phyloP scores from a whole-genome alignment of 768 basidiomycete genomes.

The Calvatia gigantea region DNA sequence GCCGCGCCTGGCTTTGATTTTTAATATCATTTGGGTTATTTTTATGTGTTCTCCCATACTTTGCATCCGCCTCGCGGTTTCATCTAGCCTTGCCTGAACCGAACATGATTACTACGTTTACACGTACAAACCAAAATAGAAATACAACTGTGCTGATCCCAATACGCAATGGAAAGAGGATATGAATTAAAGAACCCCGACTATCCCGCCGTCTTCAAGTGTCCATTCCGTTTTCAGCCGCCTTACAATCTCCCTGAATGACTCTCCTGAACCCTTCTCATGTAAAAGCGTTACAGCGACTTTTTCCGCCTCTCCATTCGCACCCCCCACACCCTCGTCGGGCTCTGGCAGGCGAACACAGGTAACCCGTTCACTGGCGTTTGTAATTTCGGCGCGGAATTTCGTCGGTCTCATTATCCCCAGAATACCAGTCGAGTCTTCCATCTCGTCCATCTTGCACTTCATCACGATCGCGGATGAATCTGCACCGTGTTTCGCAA shows the following conservation, averaged over 20 bases:
- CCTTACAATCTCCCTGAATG: slow-evolving; percentile 72
- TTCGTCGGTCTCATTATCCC: slow-evolving; percentile 63
- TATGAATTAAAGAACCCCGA: slow-evolving; percentile 7
- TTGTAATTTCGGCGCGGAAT: slow-evolving; percentile 75
- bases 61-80: slow-evolving; percentile 3
- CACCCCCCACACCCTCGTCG: slow-evolving; percentile 28
- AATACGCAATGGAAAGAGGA: not conserved
- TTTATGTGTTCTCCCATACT: slow-evolving; percentile 6
- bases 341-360: not conserved
- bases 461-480: slow-evolving; percentile 61
- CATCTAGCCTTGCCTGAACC: not conserved
- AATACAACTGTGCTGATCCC: no score
- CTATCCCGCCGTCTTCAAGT: slow-evolving; percentile 33
- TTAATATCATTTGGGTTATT: not conserved
- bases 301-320: slow-evolving; percentile 32
- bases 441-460: slow-evolving; percentile 70
- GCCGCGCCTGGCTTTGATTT: slow-evolving; percentile 3
- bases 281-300: slow-evolving; percentile 64
- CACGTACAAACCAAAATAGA: no score
- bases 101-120: slow-evolving; percentile 1
- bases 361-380: slow-evolving; percentile 18
- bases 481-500: slow-evolving; percentile 56
- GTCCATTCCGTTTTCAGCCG: slow-evolving; percentile 71
- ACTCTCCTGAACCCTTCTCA: slow-evolving; percentile 85
- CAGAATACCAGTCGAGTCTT: slow-evolving; percentile 51